Percentiles rank a stretch among this genome's conserved stretches.
Conservation (phyloP, 441 rosid species). For the Sinapis alba region DNA sequence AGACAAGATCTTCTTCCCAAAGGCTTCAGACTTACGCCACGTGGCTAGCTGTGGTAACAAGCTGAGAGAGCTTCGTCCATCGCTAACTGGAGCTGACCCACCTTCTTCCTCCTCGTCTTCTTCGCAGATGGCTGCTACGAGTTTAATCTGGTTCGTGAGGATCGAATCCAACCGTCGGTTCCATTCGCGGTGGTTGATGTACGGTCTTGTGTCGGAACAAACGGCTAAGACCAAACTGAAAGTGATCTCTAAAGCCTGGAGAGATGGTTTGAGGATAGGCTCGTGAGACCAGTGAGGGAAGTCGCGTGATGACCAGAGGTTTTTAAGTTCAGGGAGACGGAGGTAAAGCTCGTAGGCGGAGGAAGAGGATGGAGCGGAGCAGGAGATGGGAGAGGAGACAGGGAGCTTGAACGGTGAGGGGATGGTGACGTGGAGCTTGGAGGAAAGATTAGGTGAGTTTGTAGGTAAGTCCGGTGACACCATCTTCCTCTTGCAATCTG, state of each 20-base stretch:
- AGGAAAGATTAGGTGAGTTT: conserved; percentile 37
- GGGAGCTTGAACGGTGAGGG: conserved; percentile 48
- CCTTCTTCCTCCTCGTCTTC: conserved; percentile 36
- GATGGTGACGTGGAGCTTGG: conserved; percentile 55
- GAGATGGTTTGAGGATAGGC: conserved; percentile 64
- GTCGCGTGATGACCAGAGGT: conserved; percentile 57
- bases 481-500: conserved; percentile 72
- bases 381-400: conserved; percentile 47
- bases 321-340: conserved; percentile 74
- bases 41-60: conserved; percentile 72
- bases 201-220: conserved; percentile 69
- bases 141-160: conserved; percentile 64
- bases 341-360: conserved; percentile 75
- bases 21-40: conserved; percentile 75
- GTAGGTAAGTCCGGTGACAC: conserved; percentile 40
- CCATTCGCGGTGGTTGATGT: conserved; percentile 71
- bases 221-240: conserved; percentile 70
- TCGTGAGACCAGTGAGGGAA: conserved; percentile 71
- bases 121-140: conserved; percentile 56
- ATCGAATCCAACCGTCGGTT: conserved; percentile 73
- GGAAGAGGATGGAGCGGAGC: conserved; percentile 57
- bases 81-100: conserved; percentile 55
- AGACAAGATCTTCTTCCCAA: conserved; percentile 63
- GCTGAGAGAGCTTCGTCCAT: conserved; percentile 67
- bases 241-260: conserved; percentile 77